Evolutionary conservation across 2,329 filamentous ascomycete genomes (phyloP), one percentile per base, ranked within the genome.

Genomic region (Alternaria panax): DNA sequence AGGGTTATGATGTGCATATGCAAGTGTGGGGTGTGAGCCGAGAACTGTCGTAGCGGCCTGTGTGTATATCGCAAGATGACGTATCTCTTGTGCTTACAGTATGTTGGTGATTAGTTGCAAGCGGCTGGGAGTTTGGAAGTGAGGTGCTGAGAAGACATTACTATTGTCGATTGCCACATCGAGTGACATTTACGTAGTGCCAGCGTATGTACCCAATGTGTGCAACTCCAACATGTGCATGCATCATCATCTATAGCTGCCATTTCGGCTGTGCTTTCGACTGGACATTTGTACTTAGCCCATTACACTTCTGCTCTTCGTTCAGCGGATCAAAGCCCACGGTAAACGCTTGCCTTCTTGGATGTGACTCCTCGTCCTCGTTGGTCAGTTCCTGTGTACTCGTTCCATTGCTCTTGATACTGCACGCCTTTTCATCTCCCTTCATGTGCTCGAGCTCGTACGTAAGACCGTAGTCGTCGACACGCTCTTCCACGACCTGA

Each of bases 391-490:
- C 67, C 16, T 65, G 66, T 11, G 66, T 67, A 14, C 66, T 71
- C 5, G 64, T 69, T 11, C 64, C 66, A 28, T 64, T 70, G 50
- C 70, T 73, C 46, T 66, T 73, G 22, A 69, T n/a, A 34, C 73
- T 75, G 3, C 47, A 55, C 1, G 51, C 22, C 22, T 46, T 50
- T 6, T 63, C 47, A 1, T 64, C 52, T 2, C 47, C 57, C 41
- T 64, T 64, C 7, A 54, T 65, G 45, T 74, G 63, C 32, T 74
- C 70, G 11, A 75, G 60, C 42, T 75, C 72, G 40, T 74, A 74
- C 14, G 66, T 61, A 6, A 71, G 57, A 16, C 72, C 71, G 14
- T 66, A 62, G 24, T 69, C 63, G 9, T 69, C 43, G 7, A 68
- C 51, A 11, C 63, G 68, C 24, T 75, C 71, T 32, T 76, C 73